Conservation (phyloP, 1,284 basidiomycete genomes). For the Termitomyces sp. region DNA sequence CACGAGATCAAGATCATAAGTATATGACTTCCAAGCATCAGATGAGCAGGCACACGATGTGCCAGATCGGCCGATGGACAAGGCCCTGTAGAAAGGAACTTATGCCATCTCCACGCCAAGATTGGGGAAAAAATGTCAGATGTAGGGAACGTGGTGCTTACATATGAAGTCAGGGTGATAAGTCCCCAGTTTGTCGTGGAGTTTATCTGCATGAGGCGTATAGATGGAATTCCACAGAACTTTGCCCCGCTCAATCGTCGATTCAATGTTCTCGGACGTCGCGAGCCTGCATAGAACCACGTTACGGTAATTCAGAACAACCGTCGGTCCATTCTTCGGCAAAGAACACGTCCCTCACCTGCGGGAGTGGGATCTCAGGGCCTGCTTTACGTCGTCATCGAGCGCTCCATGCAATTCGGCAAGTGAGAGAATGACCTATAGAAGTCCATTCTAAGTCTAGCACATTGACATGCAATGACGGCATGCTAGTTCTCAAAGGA, state of each 20-base stretch:
- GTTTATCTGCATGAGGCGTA: constrained; percentile 83
- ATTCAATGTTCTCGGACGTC: constrained; percentile 59
- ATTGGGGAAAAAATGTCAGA: constrained; percentile 23
- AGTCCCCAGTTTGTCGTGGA: constrained; percentile 81
- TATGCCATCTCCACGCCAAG: constrained; percentile 19
- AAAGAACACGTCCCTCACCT: constrained; percentile 46
- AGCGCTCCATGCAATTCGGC: constrained; percentile 70
- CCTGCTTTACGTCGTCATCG: constrained; percentile 72
- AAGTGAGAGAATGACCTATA: constrained; percentile 79
- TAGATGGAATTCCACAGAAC: constrained; percentile 91
- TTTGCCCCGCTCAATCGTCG: constrained; percentile 61
- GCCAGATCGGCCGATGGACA: constrained; percentile 21
- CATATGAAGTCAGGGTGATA: constrained; percentile 86
- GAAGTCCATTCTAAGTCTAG: constrained; percentile 13
- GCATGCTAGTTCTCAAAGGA: constrained; percentile 13
- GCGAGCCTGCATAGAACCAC: constrained; percentile 42
- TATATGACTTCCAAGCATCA: constrained; percentile 13
- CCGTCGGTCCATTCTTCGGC: constrained; percentile 7
- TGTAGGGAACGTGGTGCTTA: constrained; percentile 41
- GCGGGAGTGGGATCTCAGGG: constrained; percentile 59
- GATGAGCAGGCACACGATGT: constrained; percentile 22
- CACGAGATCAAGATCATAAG: constrained; percentile 1
- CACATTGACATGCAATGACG: not conserved
- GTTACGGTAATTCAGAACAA: constrained; percentile 10
- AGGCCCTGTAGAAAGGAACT: not conserved